Base-by-base conservation (phyloP, 257 asterid species). In the Solanum chmielewskii region DNA sequence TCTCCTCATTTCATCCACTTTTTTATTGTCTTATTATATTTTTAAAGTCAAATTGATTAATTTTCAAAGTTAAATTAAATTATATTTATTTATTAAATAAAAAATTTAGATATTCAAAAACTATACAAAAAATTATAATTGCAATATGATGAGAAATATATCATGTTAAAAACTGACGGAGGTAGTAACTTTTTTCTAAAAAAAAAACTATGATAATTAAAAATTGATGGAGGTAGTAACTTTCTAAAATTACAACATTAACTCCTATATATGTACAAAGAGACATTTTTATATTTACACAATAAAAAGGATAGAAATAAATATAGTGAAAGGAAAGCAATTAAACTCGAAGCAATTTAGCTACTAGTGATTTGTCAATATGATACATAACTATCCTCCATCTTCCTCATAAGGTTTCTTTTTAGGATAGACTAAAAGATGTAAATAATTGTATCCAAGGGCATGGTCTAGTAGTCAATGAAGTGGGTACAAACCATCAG, bases 161-260 rank as follows among this genome's bases (percentile, higher is more conserved):
- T 35, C 39, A 35, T 35, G 1, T 35, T 35, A 35, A 35, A 35
- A 35, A 35, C 1, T 35, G 39, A 35, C 39, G 1, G 7, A 37
- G 39, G 7, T 37, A 37, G 7, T 5, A 37, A 37, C 1, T 35
- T 37, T 37, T 37, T 37, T 37, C 45, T 41, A 41, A 41, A 41
- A 41, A 41, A 0, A 2, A 5, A 49, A 49, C 1, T 49, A 49
- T 15, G 9, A 49, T 49, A 49, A 49, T 6, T 49, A 52, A 52
- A 52, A 16, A 0, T 16, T 21, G 0, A 52, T 0, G 62, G 1
- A 52, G 0, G 2, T 0, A 3, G 0, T 52, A 56, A 21, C 41
- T 41, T 85, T 77, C 12, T 44, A 39, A 86, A 85, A 74, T 31
- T 78, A 45, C 35, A 35, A 33, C 4, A 73, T 29, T 14, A 42